A percentile compares a stretch with the other conserved stretches of the same genome.
phyloP scores from a whole-genome alignment of 352 stramenopile species.

The Globisporangium barbulae region DNA sequence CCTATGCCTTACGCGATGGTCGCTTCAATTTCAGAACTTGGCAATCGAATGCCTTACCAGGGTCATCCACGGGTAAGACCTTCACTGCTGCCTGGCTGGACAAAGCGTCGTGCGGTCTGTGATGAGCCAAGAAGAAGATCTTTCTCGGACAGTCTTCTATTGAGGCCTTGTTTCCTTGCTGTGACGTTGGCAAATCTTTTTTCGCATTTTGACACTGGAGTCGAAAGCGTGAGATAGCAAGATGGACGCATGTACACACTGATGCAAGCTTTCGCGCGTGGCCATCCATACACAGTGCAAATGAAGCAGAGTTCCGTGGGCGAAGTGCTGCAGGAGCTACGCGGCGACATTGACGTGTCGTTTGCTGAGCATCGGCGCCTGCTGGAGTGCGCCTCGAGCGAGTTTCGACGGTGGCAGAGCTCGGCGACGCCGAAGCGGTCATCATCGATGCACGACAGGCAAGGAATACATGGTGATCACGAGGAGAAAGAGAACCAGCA shows the following conservation, averaged over 20 bases:
- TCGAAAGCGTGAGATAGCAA: neutral
- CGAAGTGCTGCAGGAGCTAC: slow-evolving; percentile 10
- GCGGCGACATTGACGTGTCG: slow-evolving; percentile 9
- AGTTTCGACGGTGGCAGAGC: neutral
- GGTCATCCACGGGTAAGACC: too few species aligned
- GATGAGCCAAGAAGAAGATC: too few species aligned
- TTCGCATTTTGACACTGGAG: too few species aligned
- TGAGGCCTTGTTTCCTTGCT: neutral
- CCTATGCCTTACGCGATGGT: too few species aligned
- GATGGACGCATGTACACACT: neutral
- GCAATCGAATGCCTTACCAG: too few species aligned
- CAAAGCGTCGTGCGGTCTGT: too few species aligned
- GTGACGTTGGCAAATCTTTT: neutral
- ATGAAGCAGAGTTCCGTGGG: slow-evolving; percentile 2
- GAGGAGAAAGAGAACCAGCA: neutral
- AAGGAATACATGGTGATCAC: neutral
- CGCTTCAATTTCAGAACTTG: too few species aligned
- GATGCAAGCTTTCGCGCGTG: neutral
- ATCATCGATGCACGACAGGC: neutral
- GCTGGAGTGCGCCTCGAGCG: slow-evolving; percentile 1
- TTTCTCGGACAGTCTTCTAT: slow-evolving; percentile 1
- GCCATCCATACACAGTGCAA: neutral
- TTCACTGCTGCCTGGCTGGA: too few species aligned
- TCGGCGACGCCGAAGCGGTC: neutral
- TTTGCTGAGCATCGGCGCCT: slow-evolving; percentile 8